Evolutionary conservation across 1,284 basidiomycete genomes (phyloP).

Genomic region (Lentinus polychrous): DNA sequence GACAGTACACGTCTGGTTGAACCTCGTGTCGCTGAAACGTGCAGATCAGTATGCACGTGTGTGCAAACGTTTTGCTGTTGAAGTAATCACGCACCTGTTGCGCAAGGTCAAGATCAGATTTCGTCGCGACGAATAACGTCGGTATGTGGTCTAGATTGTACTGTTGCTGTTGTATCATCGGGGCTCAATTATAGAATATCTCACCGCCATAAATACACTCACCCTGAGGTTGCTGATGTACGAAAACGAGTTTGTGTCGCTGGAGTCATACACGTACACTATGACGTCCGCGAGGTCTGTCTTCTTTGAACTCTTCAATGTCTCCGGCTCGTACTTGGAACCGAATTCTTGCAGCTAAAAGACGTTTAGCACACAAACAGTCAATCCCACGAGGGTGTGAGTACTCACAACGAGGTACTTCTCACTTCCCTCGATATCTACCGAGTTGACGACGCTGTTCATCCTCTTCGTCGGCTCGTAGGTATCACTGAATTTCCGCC

Average conservation of each 20-base stretch:
- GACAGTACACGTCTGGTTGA: constrained; percentile 95
- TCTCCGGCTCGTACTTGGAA: constrained; percentile 89
- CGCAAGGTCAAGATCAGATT: constrained; percentile 94
- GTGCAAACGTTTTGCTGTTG: constrained; percentile 1
- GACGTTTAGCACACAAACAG: constrained; percentile 1
- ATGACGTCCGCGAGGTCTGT: constrained; percentile 91
- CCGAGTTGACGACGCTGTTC: constrained; percentile 89
- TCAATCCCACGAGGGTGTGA: constrained; percentile 8
- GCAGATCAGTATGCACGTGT: constrained; percentile 7
- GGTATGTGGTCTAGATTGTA: constrained; percentile 93
- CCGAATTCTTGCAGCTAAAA: constrained; percentile 92
- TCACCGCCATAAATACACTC: constrained; percentile 25
- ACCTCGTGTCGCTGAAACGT: constrained; percentile 83
- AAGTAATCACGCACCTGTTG: constrained; percentile 58
- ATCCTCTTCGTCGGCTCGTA: constrained; percentile 89
- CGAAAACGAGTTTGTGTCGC: constrained; percentile 97
- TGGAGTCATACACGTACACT: constrained; percentile 94
- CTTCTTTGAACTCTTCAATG: constrained; percentile 84
- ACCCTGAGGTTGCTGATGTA: constrained; percentile 96
- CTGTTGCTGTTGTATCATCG: constrained; percentile 67
- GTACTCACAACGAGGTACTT: constrained; percentile 88
- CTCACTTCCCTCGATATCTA: constrained; percentile 91
- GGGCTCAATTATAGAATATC: constrained; percentile 4
- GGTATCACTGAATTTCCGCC: constrained; percentile 62
- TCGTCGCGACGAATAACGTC: constrained; percentile 96